Evolutionary conservation across 352 stramenopile genomes (phyloP), one percentile per base, ranked within the genome.

Genomic region (Phytophthora quininea): DNA sequence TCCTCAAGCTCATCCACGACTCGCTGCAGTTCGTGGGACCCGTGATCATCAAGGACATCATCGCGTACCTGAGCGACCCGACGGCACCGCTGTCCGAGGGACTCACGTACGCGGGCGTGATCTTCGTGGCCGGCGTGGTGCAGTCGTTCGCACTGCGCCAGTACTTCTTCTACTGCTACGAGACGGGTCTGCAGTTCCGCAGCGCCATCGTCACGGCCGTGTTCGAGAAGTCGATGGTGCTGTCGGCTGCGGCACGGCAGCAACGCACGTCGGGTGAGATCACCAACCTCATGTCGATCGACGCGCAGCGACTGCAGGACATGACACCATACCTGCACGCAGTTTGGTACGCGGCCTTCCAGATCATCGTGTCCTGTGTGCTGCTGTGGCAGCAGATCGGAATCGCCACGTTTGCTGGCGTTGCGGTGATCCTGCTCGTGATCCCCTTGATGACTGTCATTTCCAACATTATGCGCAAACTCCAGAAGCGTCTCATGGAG

Each of bases 241-340:
- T 80, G 48, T 98, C 66, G 54, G 90, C 67, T 29, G 92, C 66
- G 56, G 84, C 70, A 61, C 92, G 61, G 48, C 86, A 86, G 86
- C 81, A 92, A 62, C 84, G 80, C 56, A 96, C 83, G 33, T 87
- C 93, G 27, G 97, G 97, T 52, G 93, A 99, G 81, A 98, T 99
- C 68, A 97, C 94, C 11, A 99, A 99, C 71, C 88, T 99, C 35
- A 98, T 99, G 84, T 97, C 93, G 7, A 98, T 99, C 71, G 97
- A 99, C 77, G 95, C 96, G 10, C 88, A 98, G 77, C 86, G 95
- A 10, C 80, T 99, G 47, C 97, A 99, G 71, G 92, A 98, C 51
- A 81, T 98, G 48, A 98, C 95, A 52, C 88, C 92, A 19, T 99
- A 98, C 73, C 65, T 98, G 15, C 86, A 98, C 63, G 91, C 95